Percentiles rank a stretch among this genome's conserved stretches.
These are phyloP conservation scores for Protomyces inouyei DNA, from an alignment of 1,139 yeast genomes.

Conservation along the genomic window DNA sequence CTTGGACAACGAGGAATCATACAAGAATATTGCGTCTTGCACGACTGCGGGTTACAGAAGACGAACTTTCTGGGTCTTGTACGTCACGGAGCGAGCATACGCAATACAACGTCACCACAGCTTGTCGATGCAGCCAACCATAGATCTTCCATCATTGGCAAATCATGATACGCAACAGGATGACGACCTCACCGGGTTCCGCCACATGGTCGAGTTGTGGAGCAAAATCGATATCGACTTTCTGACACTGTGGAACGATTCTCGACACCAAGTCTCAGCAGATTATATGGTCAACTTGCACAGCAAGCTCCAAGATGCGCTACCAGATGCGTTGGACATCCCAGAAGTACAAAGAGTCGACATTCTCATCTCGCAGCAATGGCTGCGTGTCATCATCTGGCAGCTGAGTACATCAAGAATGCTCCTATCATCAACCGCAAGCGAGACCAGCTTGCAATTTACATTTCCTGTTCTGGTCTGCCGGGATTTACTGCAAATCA, in stretches of 20 bases:
- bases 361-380: conserved; percentile 23
- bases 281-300: conserved; percentile 10
- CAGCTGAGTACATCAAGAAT: conserved; percentile 20
- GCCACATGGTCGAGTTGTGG: conserved; percentile 20
- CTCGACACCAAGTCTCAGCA: conserved; percentile 9
- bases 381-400: conserved; percentile 23
- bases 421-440: conserved; percentile 29
- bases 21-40: conserved; percentile 7
- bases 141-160: conserved; percentile 3
- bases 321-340: conserved; percentile 4
- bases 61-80: conserved; percentile 22
- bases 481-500: conserved; percentile 29
- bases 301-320: background rate
- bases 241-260: conserved; percentile 16
- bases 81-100: conserved; percentile 21
- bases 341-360: conserved; percentile 23
- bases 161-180: background rate
- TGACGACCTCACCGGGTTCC: conserved; percentile 19
- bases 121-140: conserved; percentile 17
- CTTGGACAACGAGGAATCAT: conserved; percentile 31
- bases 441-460: conserved; percentile 17
- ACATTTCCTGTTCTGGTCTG: conserved; percentile 32
- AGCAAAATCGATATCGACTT: conserved; percentile 14
- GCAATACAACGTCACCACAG: conserved; percentile 21
- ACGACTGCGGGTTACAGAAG: conserved; percentile 1